A percentile compares a stretch with the other conserved stretches of the same genome.
phyloP scores from a whole-genome alignment of 208 protist genomes.

The Leptomonas pyrrhocoris region DNA sequence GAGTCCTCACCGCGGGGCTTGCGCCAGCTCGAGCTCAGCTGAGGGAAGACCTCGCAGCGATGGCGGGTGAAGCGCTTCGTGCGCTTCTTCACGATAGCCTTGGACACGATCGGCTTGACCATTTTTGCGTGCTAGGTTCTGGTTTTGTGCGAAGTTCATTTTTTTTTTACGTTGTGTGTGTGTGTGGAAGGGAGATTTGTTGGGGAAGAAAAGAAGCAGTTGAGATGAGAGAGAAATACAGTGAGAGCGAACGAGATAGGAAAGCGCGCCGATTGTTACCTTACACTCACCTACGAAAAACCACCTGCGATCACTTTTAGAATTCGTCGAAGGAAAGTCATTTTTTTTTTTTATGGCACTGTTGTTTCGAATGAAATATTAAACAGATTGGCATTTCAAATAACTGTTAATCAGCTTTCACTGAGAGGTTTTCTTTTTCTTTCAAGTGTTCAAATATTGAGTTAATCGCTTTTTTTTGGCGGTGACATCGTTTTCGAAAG shows the following conservation, averaged over 20 bases:
- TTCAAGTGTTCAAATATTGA: too few species aligned
- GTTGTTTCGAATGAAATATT: too few species aligned
- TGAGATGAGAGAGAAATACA: conserved; percentile 3
- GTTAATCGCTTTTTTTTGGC: too few species aligned
- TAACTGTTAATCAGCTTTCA: too few species aligned
- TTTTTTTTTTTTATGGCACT: too few species aligned
- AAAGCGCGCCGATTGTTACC: too few species aligned
- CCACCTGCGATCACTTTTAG: neutral
- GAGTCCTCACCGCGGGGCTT: conserved; percentile 99
- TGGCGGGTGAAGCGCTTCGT: conserved; percentile 97
- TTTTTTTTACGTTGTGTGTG: too few species aligned
- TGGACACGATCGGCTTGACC: conserved; percentile 93
- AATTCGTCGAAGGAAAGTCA: neutral
- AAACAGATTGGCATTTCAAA: too few species aligned
- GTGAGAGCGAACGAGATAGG: neutral
- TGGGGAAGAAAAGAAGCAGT: neutral
- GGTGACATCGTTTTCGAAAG: too few species aligned
- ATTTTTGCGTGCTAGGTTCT: conserved; percentile 58
- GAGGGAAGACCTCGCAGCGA: conserved; percentile 93
- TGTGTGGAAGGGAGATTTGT: conserved; percentile 9
- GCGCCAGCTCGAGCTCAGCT: conserved; percentile 96
- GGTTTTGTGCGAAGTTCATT: conserved; percentile 1
- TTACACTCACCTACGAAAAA: too few species aligned
- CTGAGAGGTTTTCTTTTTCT: too few species aligned
- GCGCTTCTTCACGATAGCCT: conserved; percentile 97